Evolutionary conservation across 768 basidiomycete genomes (phyloP), one percentile per base, ranked within the genome.

Genomic region (Mrakia frigida): DNA sequence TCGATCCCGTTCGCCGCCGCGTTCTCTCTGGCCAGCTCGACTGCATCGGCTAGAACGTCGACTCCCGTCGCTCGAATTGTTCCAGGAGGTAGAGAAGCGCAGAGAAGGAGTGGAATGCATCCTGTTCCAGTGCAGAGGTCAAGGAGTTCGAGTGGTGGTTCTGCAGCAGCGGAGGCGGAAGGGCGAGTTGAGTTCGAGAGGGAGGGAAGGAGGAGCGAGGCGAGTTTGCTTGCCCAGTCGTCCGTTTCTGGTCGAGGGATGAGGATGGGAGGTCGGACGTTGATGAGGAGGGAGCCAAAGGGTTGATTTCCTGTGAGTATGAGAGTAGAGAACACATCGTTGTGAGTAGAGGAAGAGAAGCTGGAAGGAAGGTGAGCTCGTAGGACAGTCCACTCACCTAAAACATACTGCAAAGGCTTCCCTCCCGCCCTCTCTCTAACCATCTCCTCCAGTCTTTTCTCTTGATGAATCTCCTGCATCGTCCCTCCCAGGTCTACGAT

Each of bases 231-330:
- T 10, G 90, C 86, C 91, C 91, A 92, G 79, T 93, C 84, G 81
- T 97, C 93, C 0, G 96, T 99, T 83, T 99, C 96, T 61, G 94
- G 92, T 21, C 96, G 90, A 18, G 96, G 96, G 60, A 98, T 98
- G 79, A 98, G 89, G 25, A 90, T 89, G 1, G 96, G 96, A 3
- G 90, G 85, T 25, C 92, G 88, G 14, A 87, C 85, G 77, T 89
- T 85, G 80, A 98, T 87, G 80, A 88, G 86, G 67, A 98, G 88
- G 31, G 90, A 88, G 13, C 94, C 93, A 83, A 98, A 97, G 0
- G 93, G 92, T 81, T 92, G 91, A 41, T 88, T 89, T n/a, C 91
- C 93, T 87, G 76, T n/a, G 28, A n/a, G 16, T 10, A 39, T 13
- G 18, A 56, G 37, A 37, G 33, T 65, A 13, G 65, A 61, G 70